Evolutionary conservation across 345 rosid genomes (phyloP).

Genomic region (Toxicodendron radicans): DNA sequence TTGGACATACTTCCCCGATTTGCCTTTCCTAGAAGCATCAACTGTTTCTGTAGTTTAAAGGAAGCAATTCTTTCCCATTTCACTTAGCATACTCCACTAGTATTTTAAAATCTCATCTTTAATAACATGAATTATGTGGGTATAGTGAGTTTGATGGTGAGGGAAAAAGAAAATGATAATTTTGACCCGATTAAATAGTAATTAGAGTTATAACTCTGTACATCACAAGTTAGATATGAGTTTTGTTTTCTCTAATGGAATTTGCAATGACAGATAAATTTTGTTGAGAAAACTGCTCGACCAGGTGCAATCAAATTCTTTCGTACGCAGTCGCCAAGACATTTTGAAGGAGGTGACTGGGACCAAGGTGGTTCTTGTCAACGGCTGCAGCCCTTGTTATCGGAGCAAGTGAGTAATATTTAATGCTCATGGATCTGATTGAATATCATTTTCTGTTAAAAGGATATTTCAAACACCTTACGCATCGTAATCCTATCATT

Average conservation of each 20-base stretch:
- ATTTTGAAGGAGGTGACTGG: constrained; percentile 99
- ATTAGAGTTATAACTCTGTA: too few species aligned
- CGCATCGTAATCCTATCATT: neutral
- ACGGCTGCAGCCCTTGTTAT: constrained; percentile 48
- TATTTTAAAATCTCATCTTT: neutral
- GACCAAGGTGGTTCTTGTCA: constrained; percentile 92
- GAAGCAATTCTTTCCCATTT: neutral
- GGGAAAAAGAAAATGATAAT: too few species aligned
- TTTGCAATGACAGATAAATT: constrained; percentile 34
- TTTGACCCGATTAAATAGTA: too few species aligned
- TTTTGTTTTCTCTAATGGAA: neutral
- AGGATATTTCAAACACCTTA: too few species aligned
- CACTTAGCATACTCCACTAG: neutral
- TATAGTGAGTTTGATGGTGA: too few species aligned
- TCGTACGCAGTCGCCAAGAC: constrained; percentile 87
- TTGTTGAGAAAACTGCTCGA: constrained; percentile 47
- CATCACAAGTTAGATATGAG: neutral
- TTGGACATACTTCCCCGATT: too few species aligned
- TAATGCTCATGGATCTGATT: neutral
- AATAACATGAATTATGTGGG: too few species aligned
- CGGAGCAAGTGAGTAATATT: constrained; percentile 54
- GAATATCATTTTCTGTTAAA: neutral
- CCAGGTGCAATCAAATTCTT: constrained; percentile 54
- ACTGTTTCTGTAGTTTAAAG: neutral
- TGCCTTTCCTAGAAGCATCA: too few species aligned